Base-by-base conservation (phyloP, 1,284 basidiomycete genomes). In the Erythrobasidium hasegawianum region DNA sequence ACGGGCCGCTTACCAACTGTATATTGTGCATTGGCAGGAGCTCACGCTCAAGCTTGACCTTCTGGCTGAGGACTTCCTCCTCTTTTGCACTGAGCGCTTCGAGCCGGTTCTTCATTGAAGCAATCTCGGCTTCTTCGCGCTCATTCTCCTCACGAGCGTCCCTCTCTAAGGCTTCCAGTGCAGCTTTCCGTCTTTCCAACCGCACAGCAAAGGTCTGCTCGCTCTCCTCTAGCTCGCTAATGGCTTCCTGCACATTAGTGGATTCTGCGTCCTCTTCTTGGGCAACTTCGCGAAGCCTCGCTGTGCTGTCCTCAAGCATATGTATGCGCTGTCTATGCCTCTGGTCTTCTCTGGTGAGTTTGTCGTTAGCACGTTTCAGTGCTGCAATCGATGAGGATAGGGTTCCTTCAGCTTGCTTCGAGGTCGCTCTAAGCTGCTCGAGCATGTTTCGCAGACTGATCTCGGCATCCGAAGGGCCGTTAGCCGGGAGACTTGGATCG, bases 301-400 rank as follows among this genome's bases (percentile, higher is more conserved):
- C 27, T 22, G 67, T 68, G 26, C 61, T 58, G 26, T 68, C 67
- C 50, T 68, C 67, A 9, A 68, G 52, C 55, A 62, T 65, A 57
- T 64, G 61, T 38, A 68, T 68, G 8, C 59, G 41, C 45, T 68
- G 67, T 14, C 67, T 45, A 16, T 57, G 55, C 33, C 67, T 43
- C 33, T 58, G 57, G 40, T 68, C 67, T 56, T 68, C 67, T 14
- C 59, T 29, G n/a, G 59, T 62, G 11, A 62, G 49, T 26, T 68
- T 68, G 16, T 68, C 67, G 33, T 64, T 58, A 1, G 59, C 59
- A 45, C 67, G 55, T 20, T 57, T 56, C 27, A 68, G 40, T n/a
- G 67, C 57, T 2, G 56, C 33, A 27, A 68, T 62, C 7, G 67
- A 57, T 7, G 59, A 57, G 11, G 64, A 61, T 1, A 68, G 41